Percentiles rank a stretch among this genome's conserved stretches.
Evolutionary conservation across 129 eudicot genomes (phyloP).

Genomic region (sunflower (Helianthus annuus)): HanXRQr2.0-SUNRISE NC_035444.2:69740861-69741360

Average conservation of each 20-base stretch:
- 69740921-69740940: too few relatives aligned
- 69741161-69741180: slow-evolving; percentile 87
- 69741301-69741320: slow-evolving; percentile 15
- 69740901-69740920: too few relatives aligned
- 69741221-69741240: slow-evolving; percentile 24
- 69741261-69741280: slow-evolving; percentile 26
- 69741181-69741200: slow-evolving; percentile 67
- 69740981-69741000: too few relatives aligned
- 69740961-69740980: too few relatives aligned
- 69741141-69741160: slow-evolving; percentile 76
- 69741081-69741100: slow-evolving; percentile 71
- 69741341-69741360: slow-evolving; percentile 3
- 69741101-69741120: slow-evolving; percentile 55
- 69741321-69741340: slow-evolving; percentile 6
- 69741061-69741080: neutral
- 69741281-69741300: slow-evolving; percentile 25
- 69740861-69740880: too few relatives aligned
- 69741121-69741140: slow-evolving; percentile 23
- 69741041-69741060: too few relatives aligned
- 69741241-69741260: slow-evolving; percentile 42
- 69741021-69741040: neutral
- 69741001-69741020: too few relatives aligned
- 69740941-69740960: too few relatives aligned
- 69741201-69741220: slow-evolving; percentile 31
- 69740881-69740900: too few relatives aligned